A percentile compares a stretch with the other conserved stretches of the same genome.
Conservation (phyloP, 2,329 filamentous ascomycete genomes). For the Camillea tinctor region DNA sequence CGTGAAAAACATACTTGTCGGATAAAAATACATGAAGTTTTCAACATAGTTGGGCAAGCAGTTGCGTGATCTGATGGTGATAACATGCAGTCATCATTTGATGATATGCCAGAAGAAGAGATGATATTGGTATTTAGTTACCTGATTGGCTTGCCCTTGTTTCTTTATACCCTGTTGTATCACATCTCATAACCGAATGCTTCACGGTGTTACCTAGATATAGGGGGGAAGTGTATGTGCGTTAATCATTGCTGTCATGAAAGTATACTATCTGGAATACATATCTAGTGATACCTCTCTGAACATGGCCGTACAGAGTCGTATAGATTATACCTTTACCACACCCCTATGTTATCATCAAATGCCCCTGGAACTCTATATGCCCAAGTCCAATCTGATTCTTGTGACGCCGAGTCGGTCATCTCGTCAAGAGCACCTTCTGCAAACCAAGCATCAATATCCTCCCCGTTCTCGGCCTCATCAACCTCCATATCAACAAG, state of each 20-base stretch:
- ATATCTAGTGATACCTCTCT: too few relatives aligned
- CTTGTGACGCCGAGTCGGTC: neutral
- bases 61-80: neutral
- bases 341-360: neutral
- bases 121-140: neutral
- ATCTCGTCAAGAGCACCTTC: constrained; percentile 15
- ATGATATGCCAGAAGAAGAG: neutral
- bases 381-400: neutral
- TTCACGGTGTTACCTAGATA: too few relatives aligned
- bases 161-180: neutral
- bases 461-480: constrained; percentile 41
- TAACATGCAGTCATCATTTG: neutral
- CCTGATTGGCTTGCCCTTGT: neutral
- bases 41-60: neutral
- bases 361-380: constrained; percentile 2
- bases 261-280: neutral
- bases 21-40: neutral
- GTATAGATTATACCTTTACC: too few relatives aligned
- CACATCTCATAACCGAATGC: too few relatives aligned
- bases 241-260: too few relatives aligned
- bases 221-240: too few relatives aligned
- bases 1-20: neutral
- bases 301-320: too few relatives aligned
- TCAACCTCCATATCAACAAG: constrained; percentile 41
- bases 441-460: constrained; percentile 26